These are phyloP conservation scores for Scalesia atractyloides DNA, from an alignment of 129 eudicot species.

Conservation along the genomic window DNA sequence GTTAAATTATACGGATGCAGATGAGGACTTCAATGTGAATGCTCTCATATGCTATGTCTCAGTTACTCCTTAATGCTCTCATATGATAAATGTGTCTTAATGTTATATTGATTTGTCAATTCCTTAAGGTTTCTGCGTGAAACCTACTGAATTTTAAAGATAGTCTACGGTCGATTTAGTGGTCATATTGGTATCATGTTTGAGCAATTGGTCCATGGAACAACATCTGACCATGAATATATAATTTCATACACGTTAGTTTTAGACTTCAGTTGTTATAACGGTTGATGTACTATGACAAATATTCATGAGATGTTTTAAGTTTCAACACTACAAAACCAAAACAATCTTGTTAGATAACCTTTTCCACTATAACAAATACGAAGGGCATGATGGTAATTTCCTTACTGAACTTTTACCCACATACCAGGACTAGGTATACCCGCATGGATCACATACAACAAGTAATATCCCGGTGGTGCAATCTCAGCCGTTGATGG, in stretches of 20 bases:
- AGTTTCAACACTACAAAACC: neutral
- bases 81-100: no score
- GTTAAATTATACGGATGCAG: no score
- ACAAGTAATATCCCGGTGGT: conserved; percentile 77
- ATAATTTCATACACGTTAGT: no score
- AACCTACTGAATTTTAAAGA: no score
- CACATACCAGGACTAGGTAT: conserved; percentile 72
- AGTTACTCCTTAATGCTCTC: no score
- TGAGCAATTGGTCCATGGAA: no score
- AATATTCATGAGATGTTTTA: conserved; percentile 12
- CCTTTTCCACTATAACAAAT: neutral
- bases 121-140: no score
- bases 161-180: no score
- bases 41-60: neutral
- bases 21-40: neutral
- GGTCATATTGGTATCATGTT: no score
- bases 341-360: neutral
- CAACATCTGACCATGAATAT: neutral
- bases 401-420: conserved; percentile 55
- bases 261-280: no score
- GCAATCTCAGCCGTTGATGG: conserved; percentile 72
- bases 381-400: neutral
- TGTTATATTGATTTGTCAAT: neutral
- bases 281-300: neutral
- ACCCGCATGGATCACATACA: conserved; percentile 80